Base-by-base conservation (phyloP, 2,329 filamentous ascomycete species). In the Elsinoe necatrix region DNA sequence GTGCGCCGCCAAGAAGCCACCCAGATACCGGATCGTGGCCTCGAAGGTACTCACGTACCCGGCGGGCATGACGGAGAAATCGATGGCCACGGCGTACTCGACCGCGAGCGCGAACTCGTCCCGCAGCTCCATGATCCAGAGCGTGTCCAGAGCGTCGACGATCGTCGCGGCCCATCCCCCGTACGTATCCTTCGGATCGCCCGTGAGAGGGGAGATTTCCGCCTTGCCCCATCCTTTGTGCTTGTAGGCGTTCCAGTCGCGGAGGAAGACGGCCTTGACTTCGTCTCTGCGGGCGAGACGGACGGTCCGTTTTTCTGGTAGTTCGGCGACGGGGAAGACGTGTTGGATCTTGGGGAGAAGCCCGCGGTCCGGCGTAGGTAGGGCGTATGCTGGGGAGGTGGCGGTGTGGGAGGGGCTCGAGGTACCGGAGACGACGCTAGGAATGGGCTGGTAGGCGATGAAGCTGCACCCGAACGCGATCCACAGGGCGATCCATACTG, bases 41-140 rank as follows among this genome's bases (percentile, higher is more conserved):
- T 77, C 75, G 57, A 77, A 77, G 0, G 86, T 72, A 60, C 85
- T 86, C 60, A 87, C 78, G 29, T 77, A 72, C 4, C 70, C 66
- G 41, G 69, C 63, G 4, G 68, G 68, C 0, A 80, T 79, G 1
- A 70, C 76, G 1, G 78, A 77, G 65, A 86, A 87, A 65, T 86
- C 82, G 54, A 87, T 81, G 3, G 71, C 60, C 63, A 34, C 16
- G 12, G 47, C 47, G n/a, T 27, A 51, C 11, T 51, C 47, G 2
- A 34, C 47, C 6, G 47, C 47, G n/a, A 31, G 23, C 12, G 16
- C 20, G 29, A 34, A 51, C 47, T 73, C 70, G 18, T 68, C 66
- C 37, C 69, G 64, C 56, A 71, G 63, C 1, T 64, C 71, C 70
- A 73, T 72, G 42, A 73, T 71, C 67, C 68, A 73, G 4, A 73